phyloP scores from a whole-genome alignment of 352 stramenopile species.

The Phytopythium delawarense region DNA sequence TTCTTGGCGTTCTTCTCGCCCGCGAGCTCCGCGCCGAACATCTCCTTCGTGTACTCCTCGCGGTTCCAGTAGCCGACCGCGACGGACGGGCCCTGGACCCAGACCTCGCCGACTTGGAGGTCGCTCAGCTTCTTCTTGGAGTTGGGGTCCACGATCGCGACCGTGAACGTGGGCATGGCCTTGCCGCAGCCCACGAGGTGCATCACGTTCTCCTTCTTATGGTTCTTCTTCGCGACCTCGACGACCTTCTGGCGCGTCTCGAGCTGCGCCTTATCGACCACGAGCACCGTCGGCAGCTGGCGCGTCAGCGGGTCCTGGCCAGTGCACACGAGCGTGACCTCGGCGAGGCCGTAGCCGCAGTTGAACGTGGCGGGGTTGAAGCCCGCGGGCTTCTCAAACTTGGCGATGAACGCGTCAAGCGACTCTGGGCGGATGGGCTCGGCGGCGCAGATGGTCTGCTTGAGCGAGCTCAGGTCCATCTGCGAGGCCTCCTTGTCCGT shows the following conservation, averaged over 20 bases:
- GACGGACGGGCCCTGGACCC: slow-evolving; percentile 84
- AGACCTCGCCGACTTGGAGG: slow-evolving; percentile 89
- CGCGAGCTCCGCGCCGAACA: slow-evolving; percentile 55
- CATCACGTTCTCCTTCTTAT: slow-evolving; percentile 29
- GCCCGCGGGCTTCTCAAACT: slow-evolving; percentile 43
- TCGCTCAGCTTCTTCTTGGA: slow-evolving; percentile 45
- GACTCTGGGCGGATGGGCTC: slow-evolving; percentile 79
- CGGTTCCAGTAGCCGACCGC: slow-evolving; percentile 73
- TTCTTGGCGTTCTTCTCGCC: slow-evolving; percentile 33
- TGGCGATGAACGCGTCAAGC: slow-evolving; percentile 66
- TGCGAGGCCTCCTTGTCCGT: slow-evolving; percentile 48
- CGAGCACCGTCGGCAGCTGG: slow-evolving; percentile 53
- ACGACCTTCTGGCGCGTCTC: slow-evolving; percentile 50
- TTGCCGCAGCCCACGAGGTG: slow-evolving; percentile 79
- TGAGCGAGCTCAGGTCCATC: slow-evolving; percentile 64
- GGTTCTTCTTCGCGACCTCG: slow-evolving; percentile 20
- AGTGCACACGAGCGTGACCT: slow-evolving; percentile 79
- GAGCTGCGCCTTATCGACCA: slow-evolving; percentile 57
- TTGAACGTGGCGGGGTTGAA: slow-evolving; percentile 79
- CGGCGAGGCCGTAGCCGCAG: slow-evolving; percentile 74
- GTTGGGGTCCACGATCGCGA: slow-evolving; percentile 66
- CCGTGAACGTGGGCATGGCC: slow-evolving; percentile 66
- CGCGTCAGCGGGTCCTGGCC: slow-evolving; percentile 53
- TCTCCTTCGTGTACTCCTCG: slow-evolving; percentile 59
- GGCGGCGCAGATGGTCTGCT: slow-evolving; percentile 74